Conservation (phyloP, 2,329 filamentous ascomycete genomes). For the Cladosporium sp. region DNA sequence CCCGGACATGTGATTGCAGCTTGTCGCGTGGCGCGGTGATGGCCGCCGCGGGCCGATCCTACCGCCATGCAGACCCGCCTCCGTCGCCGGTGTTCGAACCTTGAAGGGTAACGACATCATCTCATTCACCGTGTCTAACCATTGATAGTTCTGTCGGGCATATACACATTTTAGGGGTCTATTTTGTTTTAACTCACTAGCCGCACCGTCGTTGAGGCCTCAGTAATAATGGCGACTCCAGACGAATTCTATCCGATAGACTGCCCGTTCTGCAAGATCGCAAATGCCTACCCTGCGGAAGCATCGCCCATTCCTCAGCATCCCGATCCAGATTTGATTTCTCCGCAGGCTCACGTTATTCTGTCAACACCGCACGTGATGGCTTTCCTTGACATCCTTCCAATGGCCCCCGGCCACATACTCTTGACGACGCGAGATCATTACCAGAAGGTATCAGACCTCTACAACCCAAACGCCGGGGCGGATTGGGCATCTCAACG, state of each 20-base stretch:
- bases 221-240: constrained; percentile 10
- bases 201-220: not conserved
- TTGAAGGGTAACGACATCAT: not conserved
- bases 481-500: constrained; percentile 17
- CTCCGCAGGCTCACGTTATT: constrained; percentile 51
- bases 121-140: not conserved
- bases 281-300: constrained; percentile 41
- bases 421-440: constrained; percentile 74
- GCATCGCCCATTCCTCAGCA: constrained; percentile 23
- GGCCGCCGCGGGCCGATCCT: too few relatives aligned
- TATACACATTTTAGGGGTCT: too few relatives aligned
- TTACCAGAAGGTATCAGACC: constrained; percentile 68
- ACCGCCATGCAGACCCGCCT: not conserved
- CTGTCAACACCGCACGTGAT: constrained; percentile 71
- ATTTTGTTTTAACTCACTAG: not conserved
- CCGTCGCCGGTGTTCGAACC: not conserved
- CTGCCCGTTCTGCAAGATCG: constrained; percentile 56
- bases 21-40: too few relatives aligned
- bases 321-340: constrained; percentile 28
- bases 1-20: not conserved
- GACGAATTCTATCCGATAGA: constrained; percentile 36
- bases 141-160: too few relatives aligned
- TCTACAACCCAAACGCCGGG: constrained; percentile 31
- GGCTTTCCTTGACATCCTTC: constrained; percentile 90
- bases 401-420: constrained; percentile 75